These are phyloP conservation scores for Nemania serpens DNA, from an alignment of 2,329 filamentous ascomycete species.

Conservation along the genomic window DNA sequence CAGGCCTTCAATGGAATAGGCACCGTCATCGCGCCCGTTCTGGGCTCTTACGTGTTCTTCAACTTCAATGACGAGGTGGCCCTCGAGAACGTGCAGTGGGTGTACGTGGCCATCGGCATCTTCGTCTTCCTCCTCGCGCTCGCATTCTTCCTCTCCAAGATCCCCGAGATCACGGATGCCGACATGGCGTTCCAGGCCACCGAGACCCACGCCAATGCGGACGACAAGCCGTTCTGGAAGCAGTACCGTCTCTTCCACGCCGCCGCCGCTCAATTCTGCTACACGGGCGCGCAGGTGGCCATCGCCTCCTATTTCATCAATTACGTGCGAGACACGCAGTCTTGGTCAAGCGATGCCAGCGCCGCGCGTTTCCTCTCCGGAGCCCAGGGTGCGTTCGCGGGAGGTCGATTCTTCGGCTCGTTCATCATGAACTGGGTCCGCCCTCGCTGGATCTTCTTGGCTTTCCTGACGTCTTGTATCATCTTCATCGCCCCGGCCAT, in stretches of 20 bases:
- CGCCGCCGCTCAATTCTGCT: constrained; percentile 77
- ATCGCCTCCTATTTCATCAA: constrained; percentile 75
- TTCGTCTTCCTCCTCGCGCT: constrained; percentile 71
- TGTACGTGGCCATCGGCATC: constrained; percentile 73
- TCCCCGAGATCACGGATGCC: constrained; percentile 73
- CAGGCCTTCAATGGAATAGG: constrained; percentile 80
- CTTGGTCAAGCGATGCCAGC: constrained; percentile 52
- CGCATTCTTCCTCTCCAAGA: constrained; percentile 68
- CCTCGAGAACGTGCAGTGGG: constrained; percentile 73
- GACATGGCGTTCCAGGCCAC: constrained; percentile 66
- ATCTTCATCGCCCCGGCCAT: constrained; percentile 62
- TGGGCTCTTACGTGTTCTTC: constrained; percentile 77
- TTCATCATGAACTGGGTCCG: constrained; percentile 68
- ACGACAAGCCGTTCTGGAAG: constrained; percentile 67
- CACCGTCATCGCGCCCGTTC: constrained; percentile 72
- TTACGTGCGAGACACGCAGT: constrained; percentile 66
- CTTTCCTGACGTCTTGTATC: constrained; percentile 67
- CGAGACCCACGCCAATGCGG: constrained; percentile 55
- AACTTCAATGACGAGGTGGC: constrained; percentile 60
- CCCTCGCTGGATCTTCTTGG: constrained; percentile 70
- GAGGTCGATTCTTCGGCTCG: constrained; percentile 72
- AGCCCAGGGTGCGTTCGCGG: constrained; percentile 72
- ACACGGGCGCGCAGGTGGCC: constrained; percentile 72
- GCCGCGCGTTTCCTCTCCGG: constrained; percentile 73
- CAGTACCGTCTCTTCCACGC: constrained; percentile 79